Percentiles rank a stretch among this genome's conserved stretches.
These are phyloP conservation scores for Steccherinum ochraceum DNA, from an alignment of 768 basidiomycete genomes.

Conservation along the genomic window DNA sequence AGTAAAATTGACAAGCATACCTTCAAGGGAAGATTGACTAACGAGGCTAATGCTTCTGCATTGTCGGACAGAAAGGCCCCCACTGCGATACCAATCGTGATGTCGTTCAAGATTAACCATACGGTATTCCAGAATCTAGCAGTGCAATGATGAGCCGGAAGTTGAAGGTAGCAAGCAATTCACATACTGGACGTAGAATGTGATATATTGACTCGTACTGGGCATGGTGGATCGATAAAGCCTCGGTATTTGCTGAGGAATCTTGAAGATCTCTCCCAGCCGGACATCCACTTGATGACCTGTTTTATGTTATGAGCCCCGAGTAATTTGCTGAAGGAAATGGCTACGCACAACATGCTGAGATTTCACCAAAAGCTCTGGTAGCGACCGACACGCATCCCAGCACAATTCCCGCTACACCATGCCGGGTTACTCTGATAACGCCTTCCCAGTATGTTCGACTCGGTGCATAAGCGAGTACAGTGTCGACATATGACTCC, in stretches of 20 bases:
- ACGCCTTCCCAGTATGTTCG: too few relatives aligned
- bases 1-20: neutral
- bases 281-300: conserved; percentile 7
- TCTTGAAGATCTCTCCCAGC: conserved; percentile 19
- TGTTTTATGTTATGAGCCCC: too few relatives aligned
- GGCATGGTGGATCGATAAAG: conserved; percentile 3
- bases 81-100: conserved; percentile 75
- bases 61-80: conserved; percentile 71
- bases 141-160: neutral
- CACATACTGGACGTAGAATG: conserved; percentile 61
- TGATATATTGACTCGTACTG: neutral
- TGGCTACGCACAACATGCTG: neutral
- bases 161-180: neutral
- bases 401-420: too few relatives aligned
- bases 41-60: conserved; percentile 14
- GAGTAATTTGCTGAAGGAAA: too few relatives aligned
- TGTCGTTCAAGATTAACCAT: conserved; percentile 88
- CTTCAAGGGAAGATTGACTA: neutral
- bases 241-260: conserved; percentile 31
- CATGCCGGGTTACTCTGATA: too few relatives aligned
- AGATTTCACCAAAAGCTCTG: neutral
- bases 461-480: too few relatives aligned
- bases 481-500: too few relatives aligned
- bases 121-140: conserved; percentile 86
- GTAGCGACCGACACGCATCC: neutral